phyloP scores from a whole-genome alignment of 139 green algal species.

The Mesotaenium endlicherianum region DNA sequence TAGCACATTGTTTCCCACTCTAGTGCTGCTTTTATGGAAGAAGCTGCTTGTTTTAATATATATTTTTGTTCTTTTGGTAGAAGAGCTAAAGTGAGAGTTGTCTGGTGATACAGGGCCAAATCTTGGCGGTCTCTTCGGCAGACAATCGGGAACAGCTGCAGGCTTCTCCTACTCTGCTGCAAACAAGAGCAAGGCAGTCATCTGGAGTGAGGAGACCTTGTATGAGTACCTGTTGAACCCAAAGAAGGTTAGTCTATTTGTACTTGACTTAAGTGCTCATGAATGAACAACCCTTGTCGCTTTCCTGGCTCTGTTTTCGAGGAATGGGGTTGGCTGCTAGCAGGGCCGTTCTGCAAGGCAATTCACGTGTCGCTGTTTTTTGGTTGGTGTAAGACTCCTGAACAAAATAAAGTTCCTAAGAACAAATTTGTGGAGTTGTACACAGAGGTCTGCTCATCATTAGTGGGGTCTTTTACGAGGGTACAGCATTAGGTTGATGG shows the following conservation, averaged over 20 bases:
- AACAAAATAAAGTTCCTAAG: too few relatives aligned
- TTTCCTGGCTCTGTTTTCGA: too few relatives aligned
- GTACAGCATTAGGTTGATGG: too few relatives aligned
- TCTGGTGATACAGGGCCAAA: slow-evolving; percentile 68
- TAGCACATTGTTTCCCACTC: neutral
- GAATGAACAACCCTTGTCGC: too few relatives aligned
- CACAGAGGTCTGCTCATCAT: too few relatives aligned
- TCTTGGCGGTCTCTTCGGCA: slow-evolving; percentile 92
- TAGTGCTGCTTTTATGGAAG: neutral
- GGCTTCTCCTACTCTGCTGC: slow-evolving; percentile 96
- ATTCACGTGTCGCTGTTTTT: too few relatives aligned
- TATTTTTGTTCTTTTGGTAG: neutral
- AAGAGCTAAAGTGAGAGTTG: neutral
- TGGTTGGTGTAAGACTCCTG: too few relatives aligned
- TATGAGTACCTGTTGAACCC: slow-evolving; percentile 78
- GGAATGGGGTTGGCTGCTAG: too few relatives aligned
- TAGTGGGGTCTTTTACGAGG: too few relatives aligned
- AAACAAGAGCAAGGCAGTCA: slow-evolving; percentile 88
- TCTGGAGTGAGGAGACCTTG: slow-evolving; percentile 57
- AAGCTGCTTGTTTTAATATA: neutral
- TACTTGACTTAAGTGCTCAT: too few relatives aligned
- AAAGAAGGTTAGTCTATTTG: slow-evolving; percentile 92
- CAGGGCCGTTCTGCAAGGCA: too few relatives aligned
- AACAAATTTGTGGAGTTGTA: too few relatives aligned
- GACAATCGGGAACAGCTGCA: slow-evolving; percentile 73